Base-by-base conservation (phyloP, 2,329 filamentous ascomycete species). In the Ophiocordyceps polyrhachis-furcata region DNA sequence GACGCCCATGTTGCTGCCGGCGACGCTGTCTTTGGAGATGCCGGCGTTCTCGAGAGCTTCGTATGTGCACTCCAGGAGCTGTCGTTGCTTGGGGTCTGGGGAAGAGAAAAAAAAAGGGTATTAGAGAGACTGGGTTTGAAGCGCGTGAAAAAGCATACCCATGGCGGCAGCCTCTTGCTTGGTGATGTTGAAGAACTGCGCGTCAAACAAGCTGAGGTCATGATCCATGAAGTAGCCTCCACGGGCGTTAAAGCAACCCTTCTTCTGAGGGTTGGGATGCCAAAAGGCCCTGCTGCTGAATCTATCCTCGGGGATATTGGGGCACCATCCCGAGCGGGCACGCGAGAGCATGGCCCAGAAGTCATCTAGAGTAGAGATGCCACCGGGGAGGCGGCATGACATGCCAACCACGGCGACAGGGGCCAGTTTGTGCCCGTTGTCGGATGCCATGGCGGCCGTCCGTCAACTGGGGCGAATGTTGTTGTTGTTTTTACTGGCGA, bases 21-120 rank as follows among this genome's bases (percentile, higher is more conserved):
- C 59, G 35, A 72, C 62, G 8, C 55, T 51, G 25, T 69, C 65
- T 51, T 66, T 68, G 8, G 68, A 62, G 17, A 71, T 60, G 9
- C 70, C 70, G 2, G 69, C 69, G 46, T 66, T 70, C 50, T 74
- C 71, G 11, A 74, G 57, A 0, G 70, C 69, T 52, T 75, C 71
- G 47, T 69, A 74, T 0, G 68, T 66, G 47, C 67, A 70, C 52
- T 75, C 70, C 2, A 74, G 59, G 8, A 72, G 58, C 19, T 71
- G 57, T 1, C 71, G 62, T 46, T 74, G 70, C 48, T 74, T 70
- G 0, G 71, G 71, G 43, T 75, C 71, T 54, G 48, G 23, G 23
- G 23, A 5, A 25, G 23, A 8, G 23, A 25, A 8, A 23, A 4
- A 23, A 23, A 6, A 23, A 23, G 21, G 21, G 21, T n/a, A n/a